These are phyloP conservation scores for Onygena corvina DNA, from an alignment of 2,329 filamentous ascomycete genomes.

Conservation along the genomic window DNA sequence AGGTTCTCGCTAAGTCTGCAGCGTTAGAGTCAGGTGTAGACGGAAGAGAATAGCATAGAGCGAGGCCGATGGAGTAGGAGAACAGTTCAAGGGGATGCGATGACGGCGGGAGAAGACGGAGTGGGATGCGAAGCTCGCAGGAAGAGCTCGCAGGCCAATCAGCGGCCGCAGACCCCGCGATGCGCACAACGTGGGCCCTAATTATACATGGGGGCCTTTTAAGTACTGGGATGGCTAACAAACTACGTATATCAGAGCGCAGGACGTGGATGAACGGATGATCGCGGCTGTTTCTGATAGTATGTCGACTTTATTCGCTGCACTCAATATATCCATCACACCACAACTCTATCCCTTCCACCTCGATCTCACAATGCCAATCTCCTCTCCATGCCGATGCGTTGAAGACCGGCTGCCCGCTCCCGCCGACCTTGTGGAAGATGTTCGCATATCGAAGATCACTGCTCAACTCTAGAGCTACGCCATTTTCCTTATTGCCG, in stretches of 20 bases:
- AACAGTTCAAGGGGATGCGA: no score
- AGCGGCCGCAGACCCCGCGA: constrained; percentile 21
- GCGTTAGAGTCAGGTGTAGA: neutral
- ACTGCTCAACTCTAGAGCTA: neutral
- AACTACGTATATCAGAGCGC: no score
- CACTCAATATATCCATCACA: no score
- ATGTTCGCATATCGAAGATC: neutral
- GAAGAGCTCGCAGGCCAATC: constrained; percentile 24
- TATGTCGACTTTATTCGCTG: no score
- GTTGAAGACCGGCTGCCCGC: neutral
- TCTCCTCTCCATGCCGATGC: neutral
- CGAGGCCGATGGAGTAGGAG: no score
- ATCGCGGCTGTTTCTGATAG: no score
- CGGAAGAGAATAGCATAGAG: no score
- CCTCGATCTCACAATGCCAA: neutral
- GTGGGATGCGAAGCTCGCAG: neutral
- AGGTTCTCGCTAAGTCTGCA: neutral
- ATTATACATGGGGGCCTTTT: neutral
- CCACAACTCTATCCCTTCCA: neutral
- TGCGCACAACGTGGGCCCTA: constrained; percentile 1
- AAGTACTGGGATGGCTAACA: no score
- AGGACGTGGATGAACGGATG: no score
- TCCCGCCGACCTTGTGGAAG: neutral
- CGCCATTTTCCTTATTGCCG: neutral
- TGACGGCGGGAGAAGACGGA: neutral